phyloP scores from a whole-genome alignment of 2,329 filamentous ascomycete genomes.

The Hypoxylon sp. region DNA sequence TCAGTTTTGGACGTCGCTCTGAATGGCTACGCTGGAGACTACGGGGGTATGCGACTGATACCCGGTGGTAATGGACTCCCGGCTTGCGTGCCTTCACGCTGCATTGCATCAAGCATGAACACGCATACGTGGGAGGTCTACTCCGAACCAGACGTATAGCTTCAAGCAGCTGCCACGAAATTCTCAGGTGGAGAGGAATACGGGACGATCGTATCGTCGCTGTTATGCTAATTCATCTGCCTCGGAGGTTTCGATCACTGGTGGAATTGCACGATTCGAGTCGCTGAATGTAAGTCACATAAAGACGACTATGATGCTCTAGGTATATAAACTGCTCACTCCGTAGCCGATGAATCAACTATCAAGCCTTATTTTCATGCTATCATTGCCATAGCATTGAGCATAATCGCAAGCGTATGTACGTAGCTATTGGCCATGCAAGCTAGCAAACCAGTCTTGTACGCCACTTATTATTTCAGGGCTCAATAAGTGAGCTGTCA shows the following conservation, averaged over 20 bases:
- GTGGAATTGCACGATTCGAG: constrained; percentile 3
- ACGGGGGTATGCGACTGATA: no score
- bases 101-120: background rate
- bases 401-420: no score
- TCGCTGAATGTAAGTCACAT: background rate
- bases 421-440: no score
- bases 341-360: background rate
- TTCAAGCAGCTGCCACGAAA: constrained; percentile 10
- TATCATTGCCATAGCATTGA: background rate
- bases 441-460: background rate
- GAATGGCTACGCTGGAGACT: no score
- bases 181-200: background rate
- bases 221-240: background rate
- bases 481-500: constrained; percentile 22
- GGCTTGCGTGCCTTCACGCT: background rate
- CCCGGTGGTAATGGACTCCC: background rate
- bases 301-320: background rate
- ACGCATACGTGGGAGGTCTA: background rate
- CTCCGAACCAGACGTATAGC: background rate
- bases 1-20: no score
- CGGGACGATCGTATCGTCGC: constrained; percentile 13
- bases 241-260: background rate
- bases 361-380: background rate
- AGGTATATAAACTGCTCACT: background rate
- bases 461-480: background rate